phyloP scores from a whole-genome alignment of 2,329 filamentous ascomycete species.

The Arachnomyces sp. region DNA sequence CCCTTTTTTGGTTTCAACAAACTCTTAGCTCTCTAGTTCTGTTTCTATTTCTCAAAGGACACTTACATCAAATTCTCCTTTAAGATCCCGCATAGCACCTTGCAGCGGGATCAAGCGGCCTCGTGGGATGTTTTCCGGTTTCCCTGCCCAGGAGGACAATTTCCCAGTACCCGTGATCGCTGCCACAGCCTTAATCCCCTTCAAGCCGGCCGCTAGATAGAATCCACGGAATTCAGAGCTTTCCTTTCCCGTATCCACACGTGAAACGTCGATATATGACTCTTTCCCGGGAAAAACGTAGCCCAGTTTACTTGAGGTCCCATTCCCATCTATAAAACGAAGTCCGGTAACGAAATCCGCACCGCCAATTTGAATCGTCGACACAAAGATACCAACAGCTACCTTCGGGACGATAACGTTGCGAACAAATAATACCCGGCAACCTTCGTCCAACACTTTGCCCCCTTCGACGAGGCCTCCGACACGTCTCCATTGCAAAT shows the following conservation, averaged over 20 bases:
- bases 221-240: background rate
- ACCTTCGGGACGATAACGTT: background rate
- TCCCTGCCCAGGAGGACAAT: background rate
- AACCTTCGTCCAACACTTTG: background rate
- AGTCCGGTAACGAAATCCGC: too few species aligned
- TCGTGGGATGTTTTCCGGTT: background rate
- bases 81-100: background rate
- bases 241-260: background rate
- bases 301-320: too few species aligned
- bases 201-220: background rate
- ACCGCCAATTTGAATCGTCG: too few species aligned
- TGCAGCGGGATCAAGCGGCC: background rate
- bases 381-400: too few species aligned
- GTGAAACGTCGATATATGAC: background rate
- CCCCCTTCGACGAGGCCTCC: background rate
- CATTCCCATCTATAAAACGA: too few species aligned
- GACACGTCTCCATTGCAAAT: background rate
- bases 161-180: background rate
- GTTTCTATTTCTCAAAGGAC: background rate
- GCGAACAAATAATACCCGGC: background rate
- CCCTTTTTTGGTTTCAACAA: background rate
- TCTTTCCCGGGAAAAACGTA: too few species aligned
- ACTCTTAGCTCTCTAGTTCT: background rate
- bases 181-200: background rate
- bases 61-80: conserved; percentile 1